Evolutionary conservation across 2,329 filamentous ascomycete genomes (phyloP).

Genomic region (Neoarthrinium moseri): DNA sequence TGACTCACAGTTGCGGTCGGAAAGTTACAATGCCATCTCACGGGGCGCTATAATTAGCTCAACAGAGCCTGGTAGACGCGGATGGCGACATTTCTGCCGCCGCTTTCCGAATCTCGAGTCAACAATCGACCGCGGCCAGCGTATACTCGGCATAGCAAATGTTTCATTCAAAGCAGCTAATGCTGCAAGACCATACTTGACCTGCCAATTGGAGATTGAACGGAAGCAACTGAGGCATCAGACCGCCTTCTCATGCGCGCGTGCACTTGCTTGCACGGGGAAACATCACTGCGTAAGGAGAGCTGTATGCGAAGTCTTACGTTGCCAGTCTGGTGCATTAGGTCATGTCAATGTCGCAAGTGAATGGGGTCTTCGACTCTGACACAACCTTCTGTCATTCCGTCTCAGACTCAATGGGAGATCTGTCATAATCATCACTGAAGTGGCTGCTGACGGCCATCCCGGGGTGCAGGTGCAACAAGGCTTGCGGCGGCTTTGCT

Average conservation of each 20-base stretch:
- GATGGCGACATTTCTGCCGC: slow-evolving; percentile 6
- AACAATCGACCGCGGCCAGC: too few relatives aligned
- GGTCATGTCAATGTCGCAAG: slow-evolving; percentile 7
- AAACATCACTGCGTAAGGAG: slow-evolving; percentile 1
- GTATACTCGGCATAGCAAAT: too few relatives aligned
- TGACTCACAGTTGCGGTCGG: background rate
- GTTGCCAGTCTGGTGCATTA: slow-evolving; percentile 1
- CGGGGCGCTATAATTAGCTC: slow-evolving; percentile 3
- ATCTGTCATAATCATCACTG: too few relatives aligned
- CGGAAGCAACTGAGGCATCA: background rate
- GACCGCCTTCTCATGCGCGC: background rate
- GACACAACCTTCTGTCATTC: too few relatives aligned
- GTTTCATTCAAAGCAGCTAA: background rate
- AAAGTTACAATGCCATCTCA: background rate
- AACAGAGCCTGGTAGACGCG: background rate
- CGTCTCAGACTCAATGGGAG: too few relatives aligned
- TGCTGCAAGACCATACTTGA: background rate
- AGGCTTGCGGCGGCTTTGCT: too few relatives aligned
- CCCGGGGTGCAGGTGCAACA: too few relatives aligned
- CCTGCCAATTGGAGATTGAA: slow-evolving; percentile 1
- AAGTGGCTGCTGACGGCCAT: too few relatives aligned
- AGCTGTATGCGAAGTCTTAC: background rate
- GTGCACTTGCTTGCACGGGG: background rate
- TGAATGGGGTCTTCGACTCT: background rate
- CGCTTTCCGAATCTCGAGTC: slow-evolving; percentile 1